Evolutionary conservation across 768 basidiomycete species (phyloP), one percentile per base, ranked within the genome.

Genomic region (Holtermannia corniformis): DNA sequence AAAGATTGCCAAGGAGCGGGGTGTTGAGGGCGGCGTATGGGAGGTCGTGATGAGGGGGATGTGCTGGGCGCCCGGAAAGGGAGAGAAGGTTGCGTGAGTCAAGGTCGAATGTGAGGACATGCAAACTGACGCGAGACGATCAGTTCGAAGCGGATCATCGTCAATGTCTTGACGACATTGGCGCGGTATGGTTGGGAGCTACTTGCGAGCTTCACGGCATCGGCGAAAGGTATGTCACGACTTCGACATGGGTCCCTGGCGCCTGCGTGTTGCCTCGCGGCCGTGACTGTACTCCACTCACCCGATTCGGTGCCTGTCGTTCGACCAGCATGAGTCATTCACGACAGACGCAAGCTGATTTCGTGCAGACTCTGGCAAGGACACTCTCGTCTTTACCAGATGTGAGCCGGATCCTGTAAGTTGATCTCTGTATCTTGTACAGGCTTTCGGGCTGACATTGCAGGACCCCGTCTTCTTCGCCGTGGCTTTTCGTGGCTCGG

Each of bases 21-120:
- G 65, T 4, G 62, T 63, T 46, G 63, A 67, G 23, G 57, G 59
- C 16, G 65, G 65, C 4, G 65, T 67, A 2, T 67, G 65, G 65
- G 63, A 67, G 42, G 54, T 67, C 14, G 54, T 48, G 14, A 25
- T 64, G 52, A 64, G 61, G 45, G 63, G 53, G 5, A 51, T 57
- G 24, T 53, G 54, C 23, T 67, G 65, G 65, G 58, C 62, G 50
- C 65, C 65, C 2, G 49, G 57, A 4, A 63, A 56, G 19, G 48
- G 47, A 28, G 65, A 67, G 12, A 61, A 61, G 46, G 65, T 67
- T 23, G 52, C 61, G 63, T 64, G 52, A 61, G 65, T 67, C 22
- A 20, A 20, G n/a, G 19, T 41, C 23, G 25, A 19, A 21, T 13
- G 37, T n/a, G 25, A 32, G 12, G 13, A 10, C 4, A 23, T 20